Conservation (phyloP, 306 rosid genomes). For the Canavalia gladiata region DNA sequence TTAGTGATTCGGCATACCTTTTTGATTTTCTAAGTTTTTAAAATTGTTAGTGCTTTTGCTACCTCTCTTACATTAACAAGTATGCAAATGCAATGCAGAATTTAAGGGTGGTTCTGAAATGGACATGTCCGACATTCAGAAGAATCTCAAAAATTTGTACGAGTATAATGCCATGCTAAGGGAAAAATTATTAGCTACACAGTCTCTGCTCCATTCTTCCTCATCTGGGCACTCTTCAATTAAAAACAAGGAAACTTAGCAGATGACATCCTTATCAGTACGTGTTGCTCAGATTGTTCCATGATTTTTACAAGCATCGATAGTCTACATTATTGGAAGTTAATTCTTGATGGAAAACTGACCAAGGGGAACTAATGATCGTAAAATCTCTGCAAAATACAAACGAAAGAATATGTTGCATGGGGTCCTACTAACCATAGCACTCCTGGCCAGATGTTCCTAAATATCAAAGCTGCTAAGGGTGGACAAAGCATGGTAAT, state of each 20-base stretch:
- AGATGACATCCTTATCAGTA: neutral
- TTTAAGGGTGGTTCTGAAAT: constrained; percentile 66
- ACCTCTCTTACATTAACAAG: constrained; percentile 30
- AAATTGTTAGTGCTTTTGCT: constrained; percentile 39
- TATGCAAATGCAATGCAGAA: constrained; percentile 60
- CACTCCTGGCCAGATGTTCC: constrained; percentile 27
- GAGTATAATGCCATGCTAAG: constrained; percentile 84
- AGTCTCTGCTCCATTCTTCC: constrained; percentile 66
- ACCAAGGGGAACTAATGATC: constrained; percentile 29
- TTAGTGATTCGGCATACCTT: neutral
- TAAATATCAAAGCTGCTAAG: constrained; percentile 24
- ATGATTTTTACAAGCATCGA: constrained; percentile 41
- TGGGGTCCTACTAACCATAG: constrained; percentile 18
- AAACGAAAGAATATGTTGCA: constrained; percentile 39
- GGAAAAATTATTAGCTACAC: constrained; percentile 74
- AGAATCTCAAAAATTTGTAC: constrained; percentile 74
- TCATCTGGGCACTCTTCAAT: constrained; percentile 54
- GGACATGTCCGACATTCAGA: constrained; percentile 74
- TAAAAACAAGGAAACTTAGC: constrained; percentile 42
- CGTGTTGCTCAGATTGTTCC: constrained; percentile 31
- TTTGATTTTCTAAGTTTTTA: neutral
- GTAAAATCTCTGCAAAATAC: constrained; percentile 1
- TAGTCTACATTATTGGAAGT: constrained; percentile 29
- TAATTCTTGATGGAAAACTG: constrained; percentile 34
- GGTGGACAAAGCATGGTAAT: constrained; percentile 32